Conservation (phyloP, 108 stramenopile species). For the Skeletonema tropicum region DNA sequence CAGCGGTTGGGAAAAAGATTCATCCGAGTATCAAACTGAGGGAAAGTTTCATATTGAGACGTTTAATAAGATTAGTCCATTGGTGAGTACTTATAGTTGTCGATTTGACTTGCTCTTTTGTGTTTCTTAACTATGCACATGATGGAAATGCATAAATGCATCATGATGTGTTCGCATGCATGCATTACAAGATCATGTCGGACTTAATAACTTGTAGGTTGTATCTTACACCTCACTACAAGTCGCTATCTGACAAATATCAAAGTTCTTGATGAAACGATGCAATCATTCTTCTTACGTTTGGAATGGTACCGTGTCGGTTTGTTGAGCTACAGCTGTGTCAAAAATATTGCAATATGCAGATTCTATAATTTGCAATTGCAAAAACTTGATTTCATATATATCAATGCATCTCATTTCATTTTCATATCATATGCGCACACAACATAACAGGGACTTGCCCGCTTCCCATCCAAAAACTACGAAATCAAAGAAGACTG, state of each 20-base stretch:
- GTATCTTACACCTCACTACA: slow-evolving; percentile 2
- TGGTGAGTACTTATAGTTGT: neutral
- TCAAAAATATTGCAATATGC: too few relatives aligned
- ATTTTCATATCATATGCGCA: neutral
- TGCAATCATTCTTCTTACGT: neutral
- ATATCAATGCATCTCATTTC: neutral
- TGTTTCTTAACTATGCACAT: neutral
- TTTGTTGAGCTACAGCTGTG: neutral
- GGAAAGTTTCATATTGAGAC: slow-evolving; percentile 11
- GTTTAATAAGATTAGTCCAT: slow-evolving; percentile 1
- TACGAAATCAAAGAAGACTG: slow-evolving; percentile 3
- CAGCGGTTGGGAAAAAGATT: neutral
- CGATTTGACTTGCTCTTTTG: neutral
- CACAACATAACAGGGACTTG: neutral
- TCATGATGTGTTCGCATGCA: neutral
- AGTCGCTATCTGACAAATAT: slow-evolving; percentile 7
- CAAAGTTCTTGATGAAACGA: neutral
- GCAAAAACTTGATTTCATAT: neutral
- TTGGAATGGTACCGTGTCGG: neutral
- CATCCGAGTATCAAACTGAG: neutral
- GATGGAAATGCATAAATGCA: too few relatives aligned
- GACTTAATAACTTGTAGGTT: slow-evolving; percentile 6
- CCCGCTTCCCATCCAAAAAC: slow-evolving; percentile 2
- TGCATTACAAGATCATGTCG: neutral
- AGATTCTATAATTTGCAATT: too few relatives aligned